Conservation (phyloP, 2,329 filamentous ascomycete genomes). For the Dactylellina leptospora region DNA sequence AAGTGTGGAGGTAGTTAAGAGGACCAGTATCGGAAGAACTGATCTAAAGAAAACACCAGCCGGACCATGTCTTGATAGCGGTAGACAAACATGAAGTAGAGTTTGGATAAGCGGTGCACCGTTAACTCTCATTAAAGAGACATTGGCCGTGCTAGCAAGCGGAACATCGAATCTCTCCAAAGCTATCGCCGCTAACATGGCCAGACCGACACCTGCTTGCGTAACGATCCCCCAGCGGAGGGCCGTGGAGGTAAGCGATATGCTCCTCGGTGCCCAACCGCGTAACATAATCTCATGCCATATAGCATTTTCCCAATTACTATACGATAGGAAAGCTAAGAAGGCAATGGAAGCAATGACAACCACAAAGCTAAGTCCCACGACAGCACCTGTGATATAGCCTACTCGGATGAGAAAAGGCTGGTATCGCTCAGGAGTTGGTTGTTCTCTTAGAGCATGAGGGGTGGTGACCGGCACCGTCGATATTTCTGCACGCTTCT, state of each 20-base stretch:
- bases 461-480: not conserved
- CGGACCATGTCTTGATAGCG: constrained; percentile 14
- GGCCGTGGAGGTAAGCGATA: constrained; percentile 23
- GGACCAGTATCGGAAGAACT: constrained; percentile 17
- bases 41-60: constrained; percentile 11
- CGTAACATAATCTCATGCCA: constrained; percentile 17
- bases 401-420: not conserved
- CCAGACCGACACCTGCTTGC: constrained; percentile 15
- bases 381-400: not conserved
- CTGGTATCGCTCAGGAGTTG: not conserved
- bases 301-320: not conserved
- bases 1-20: constrained; percentile 8
- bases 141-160: constrained; percentile 6
- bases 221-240: constrained; percentile 19
- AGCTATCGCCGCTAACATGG: constrained; percentile 23
- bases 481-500: not conserved
- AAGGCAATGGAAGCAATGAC: not conserved
- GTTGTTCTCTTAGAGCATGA: not conserved
- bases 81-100: constrained; percentile 18
- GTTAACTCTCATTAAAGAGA: constrained; percentile 32
- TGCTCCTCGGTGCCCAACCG: constrained; percentile 14
- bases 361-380: not conserved
- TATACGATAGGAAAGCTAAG: not conserved
- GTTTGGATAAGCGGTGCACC: constrained; percentile 15
- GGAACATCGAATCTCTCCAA: constrained; percentile 30